Evolutionary conservation across 78 protist species (phyloP).

Genomic region (Protostelium mycophagum): DNA sequence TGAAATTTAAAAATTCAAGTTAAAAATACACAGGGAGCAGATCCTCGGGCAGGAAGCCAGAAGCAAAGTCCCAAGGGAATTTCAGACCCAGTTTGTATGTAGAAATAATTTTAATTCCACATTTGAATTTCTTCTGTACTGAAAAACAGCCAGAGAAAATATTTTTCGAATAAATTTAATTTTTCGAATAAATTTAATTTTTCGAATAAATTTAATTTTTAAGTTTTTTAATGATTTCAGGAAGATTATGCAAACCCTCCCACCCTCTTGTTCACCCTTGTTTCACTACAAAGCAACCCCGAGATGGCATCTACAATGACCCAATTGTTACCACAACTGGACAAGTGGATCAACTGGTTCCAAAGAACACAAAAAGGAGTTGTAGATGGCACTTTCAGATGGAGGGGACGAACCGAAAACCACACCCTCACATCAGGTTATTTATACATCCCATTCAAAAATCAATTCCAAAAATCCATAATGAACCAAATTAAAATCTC

Average conservation of each 20-base stretch:
- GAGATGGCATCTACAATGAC: neutral
- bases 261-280: conserved; percentile 54
- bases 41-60: conserved; percentile 88
- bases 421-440: conserved; percentile 77
- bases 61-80: conserved; percentile 30
- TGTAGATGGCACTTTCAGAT: conserved; percentile 36
- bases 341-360: conserved; percentile 25
- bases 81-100: conserved; percentile 10
- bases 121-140: no score
- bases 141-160: no score
- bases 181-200: conserved; percentile 9
- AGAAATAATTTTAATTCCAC: no score
- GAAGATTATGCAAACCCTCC: conserved; percentile 85
- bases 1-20: no score
- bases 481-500: neutral
- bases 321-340: conserved; percentile 1
- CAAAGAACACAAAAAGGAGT: conserved; percentile 30
- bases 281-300: neutral
- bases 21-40: no score
- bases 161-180: neutral
- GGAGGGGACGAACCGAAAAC: conserved; percentile 73
- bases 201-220: conserved; percentile 3
- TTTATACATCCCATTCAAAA: neutral
- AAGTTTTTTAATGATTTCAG: neutral
- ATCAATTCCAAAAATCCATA: no score